Evolutionary conservation across 768 basidiomycete species (phyloP).

Genomic region (Peribolospora baueri): DNA sequence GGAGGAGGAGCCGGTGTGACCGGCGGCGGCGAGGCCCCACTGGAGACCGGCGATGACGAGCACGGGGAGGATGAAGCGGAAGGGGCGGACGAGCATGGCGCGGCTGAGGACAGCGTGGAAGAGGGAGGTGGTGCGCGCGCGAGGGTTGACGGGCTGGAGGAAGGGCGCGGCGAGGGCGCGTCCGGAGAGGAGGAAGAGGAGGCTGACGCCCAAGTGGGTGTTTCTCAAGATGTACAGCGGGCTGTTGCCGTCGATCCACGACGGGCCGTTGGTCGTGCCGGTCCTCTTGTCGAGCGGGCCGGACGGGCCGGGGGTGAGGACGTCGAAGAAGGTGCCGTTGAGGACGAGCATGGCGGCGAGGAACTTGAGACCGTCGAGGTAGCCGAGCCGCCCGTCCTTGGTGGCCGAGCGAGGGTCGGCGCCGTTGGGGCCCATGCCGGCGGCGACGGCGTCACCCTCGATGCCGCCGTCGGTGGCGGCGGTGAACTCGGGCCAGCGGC

Average conservation of each 20-base stretch:
- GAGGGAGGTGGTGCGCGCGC: conserved; percentile 15
- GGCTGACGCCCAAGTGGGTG: conserved; percentile 12
- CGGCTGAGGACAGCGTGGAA: conserved; percentile 14
- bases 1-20: conserved; percentile 13
- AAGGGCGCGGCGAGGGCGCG: conserved; percentile 14
- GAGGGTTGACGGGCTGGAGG: conserved; percentile 13
- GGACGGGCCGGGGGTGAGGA: conserved; percentile 4
- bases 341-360: conserved; percentile 11
- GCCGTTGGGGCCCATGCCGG: too few species aligned
- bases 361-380: conserved; percentile 13
- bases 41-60: conserved; percentile 14
- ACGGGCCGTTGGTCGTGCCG: conserved; percentile 5
- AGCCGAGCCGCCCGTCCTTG: conserved; percentile 14
- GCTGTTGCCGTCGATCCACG: conserved; percentile 12
- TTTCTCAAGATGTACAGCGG: conserved; percentile 15
- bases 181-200: conserved; percentile 15
- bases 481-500: too few species aligned
- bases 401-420: not conserved
- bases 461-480: too few species aligned
- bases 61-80: conserved; percentile 18
- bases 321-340: conserved; percentile 16
- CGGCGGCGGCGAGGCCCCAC: conserved; percentile 14
- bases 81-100: conserved; percentile 14
- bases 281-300: too few species aligned
- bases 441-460: too few species aligned